Evolutionary conservation across 2,329 filamentous ascomycete species (phyloP).

Genomic region (Emergomyces africanus): DNA sequence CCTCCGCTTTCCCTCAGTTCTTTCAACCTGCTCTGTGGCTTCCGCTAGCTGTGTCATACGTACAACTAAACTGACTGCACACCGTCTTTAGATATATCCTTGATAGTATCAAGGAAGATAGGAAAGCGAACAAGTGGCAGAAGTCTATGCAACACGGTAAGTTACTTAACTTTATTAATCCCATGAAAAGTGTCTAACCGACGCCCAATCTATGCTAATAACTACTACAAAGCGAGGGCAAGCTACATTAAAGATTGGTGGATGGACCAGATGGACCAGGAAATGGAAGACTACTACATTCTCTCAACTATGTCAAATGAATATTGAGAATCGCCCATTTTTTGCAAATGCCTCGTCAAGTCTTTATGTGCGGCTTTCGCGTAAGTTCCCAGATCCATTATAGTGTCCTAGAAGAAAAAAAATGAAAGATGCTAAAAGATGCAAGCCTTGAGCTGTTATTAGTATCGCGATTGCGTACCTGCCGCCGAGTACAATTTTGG

Average conservation of each 20-base stretch:
- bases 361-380: background rate
- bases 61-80: background rate
- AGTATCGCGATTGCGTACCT: background rate
- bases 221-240: background rate
- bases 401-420: background rate
- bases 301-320: background rate
- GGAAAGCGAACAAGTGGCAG: background rate
- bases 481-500: background rate
- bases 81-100: background rate
- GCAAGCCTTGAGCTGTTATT: background rate
- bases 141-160: background rate
- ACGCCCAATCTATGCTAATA: background rate
- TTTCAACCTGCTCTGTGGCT: background rate
- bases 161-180: background rate
- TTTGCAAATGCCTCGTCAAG: background rate
- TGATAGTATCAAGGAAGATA: background rate
- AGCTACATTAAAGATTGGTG: background rate
- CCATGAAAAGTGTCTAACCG: background rate
- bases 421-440: background rate
- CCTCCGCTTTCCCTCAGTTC: background rate
- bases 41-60: background rate
- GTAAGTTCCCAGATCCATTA: background rate
- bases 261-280: background rate
- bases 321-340: background rate
- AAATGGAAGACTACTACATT: background rate